Evolutionary conservation across 2,329 filamentous ascomycete species (phyloP).

Genomic region (Colletotrichum tamarilloi): DNA sequence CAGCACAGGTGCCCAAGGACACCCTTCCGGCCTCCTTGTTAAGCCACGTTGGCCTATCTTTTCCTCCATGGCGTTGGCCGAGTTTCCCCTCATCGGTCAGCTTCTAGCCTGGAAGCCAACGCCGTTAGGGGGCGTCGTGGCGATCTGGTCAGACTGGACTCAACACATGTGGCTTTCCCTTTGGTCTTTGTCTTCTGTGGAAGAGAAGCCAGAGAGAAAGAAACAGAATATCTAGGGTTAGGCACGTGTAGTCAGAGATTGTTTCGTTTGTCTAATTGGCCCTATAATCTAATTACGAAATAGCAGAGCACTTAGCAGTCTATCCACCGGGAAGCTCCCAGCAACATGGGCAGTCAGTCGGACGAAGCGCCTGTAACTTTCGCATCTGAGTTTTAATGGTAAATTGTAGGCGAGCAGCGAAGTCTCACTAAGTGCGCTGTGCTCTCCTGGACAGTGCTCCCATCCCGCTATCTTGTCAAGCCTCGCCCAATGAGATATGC

Average conservation of each 20-base stretch:
- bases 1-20: neutral
- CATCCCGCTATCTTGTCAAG: neutral
- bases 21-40: constrained; percentile 24
- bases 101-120: constrained; percentile 1
- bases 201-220: neutral
- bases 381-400: neutral
- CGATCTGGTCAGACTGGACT: neutral
- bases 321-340: constrained; percentile 3
- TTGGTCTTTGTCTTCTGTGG: neutral
- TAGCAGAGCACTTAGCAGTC: neutral
- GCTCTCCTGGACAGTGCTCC: constrained; percentile 24
- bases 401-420: neutral
- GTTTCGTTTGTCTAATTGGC: constrained; percentile 12
- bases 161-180: constrained; percentile 4
- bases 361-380: constrained; percentile 1
- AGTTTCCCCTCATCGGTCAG: neutral
- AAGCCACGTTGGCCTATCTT: neutral
- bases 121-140: constrained; percentile 1
- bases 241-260: neutral
- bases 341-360: neutral
- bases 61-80: neutral
- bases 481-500: neutral
- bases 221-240: neutral
- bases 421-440: constrained; percentile 25
- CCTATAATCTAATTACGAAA: neutral